Percentiles rank a stretch among this genome's conserved stretches.
Conservation (phyloP, 352 stramenopile genomes). For the Phytophthora idaei region DNA sequence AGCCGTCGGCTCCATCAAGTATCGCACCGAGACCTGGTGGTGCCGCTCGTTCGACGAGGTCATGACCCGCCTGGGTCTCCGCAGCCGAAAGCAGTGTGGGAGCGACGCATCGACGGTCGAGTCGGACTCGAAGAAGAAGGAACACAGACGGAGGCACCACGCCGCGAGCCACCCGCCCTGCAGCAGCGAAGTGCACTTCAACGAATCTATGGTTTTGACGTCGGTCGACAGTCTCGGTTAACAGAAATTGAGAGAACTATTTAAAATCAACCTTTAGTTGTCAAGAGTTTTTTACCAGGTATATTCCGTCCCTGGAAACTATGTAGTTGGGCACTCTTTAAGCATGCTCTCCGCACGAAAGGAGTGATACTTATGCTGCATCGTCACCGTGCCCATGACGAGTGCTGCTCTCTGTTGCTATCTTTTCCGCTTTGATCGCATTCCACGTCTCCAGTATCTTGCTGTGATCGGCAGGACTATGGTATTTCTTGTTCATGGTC, state of each 20-base stretch:
- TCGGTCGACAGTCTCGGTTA: slow-evolving; percentile 34
- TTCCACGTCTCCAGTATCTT: slow-evolving; percentile 31
- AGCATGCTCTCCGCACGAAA: no score
- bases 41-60: slow-evolving; percentile 84
- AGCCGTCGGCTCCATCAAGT: slow-evolving; percentile 81
- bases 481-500: slow-evolving; percentile 28
- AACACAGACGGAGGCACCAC: slow-evolving; percentile 23
- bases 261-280: background rate
- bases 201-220: slow-evolving; percentile 23
- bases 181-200: slow-evolving; percentile 18
- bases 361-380: no score
- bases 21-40: slow-evolving; percentile 88
- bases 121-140: slow-evolving; percentile 10
- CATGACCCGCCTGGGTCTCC: slow-evolving; percentile 47
- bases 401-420: slow-evolving; percentile 3
- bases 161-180: slow-evolving; percentile 24
- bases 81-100: slow-evolving; percentile 12
- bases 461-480: slow-evolving; percentile 15
- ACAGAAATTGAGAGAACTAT: slow-evolving; percentile 14
- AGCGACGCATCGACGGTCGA: slow-evolving; percentile 15
- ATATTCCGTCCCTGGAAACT: no score
- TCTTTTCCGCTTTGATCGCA: slow-evolving; percentile 19
- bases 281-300: background rate
- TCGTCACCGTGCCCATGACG: no score
- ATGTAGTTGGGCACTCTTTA: no score